Evolutionary conservation across 1,284 basidiomycete genomes (phyloP).

Genomic region (Malassezia slooffiae): DNA sequence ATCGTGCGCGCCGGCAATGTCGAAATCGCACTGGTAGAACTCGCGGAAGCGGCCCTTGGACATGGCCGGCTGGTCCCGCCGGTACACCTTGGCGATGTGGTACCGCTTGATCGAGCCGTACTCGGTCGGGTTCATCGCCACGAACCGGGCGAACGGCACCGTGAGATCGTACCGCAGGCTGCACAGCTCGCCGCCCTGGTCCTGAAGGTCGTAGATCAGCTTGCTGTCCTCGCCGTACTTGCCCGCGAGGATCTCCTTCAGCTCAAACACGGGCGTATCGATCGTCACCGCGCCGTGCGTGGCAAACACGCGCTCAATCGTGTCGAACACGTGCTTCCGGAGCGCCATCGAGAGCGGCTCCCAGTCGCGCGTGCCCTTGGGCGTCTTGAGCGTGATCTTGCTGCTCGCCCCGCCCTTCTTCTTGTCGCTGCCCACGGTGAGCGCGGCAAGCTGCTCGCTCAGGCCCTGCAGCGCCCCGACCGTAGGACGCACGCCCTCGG

Average conservation of each 20-base stretch:
- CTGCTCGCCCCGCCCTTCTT: slow-evolving; percentile 23
- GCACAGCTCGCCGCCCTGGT: slow-evolving; percentile 96
- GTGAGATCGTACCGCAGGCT: slow-evolving; percentile 92
- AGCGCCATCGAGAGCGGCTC: slow-evolving; percentile 87
- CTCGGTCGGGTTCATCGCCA: slow-evolving; percentile 81
- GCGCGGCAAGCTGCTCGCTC: slow-evolving; percentile 25
- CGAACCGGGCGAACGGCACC: slow-evolving; percentile 80
- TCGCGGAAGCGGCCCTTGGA: slow-evolving; percentile 96
- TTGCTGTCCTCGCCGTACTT: slow-evolving; percentile 82
- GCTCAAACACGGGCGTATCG: slow-evolving; percentile 95
- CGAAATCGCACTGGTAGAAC: slow-evolving; percentile 97
- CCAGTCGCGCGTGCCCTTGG: slow-evolving; percentile 87
- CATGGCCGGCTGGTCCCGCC: slow-evolving; percentile 93
- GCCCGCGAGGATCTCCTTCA: slow-evolving; percentile 85
- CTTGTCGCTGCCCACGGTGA: slow-evolving; percentile 16
- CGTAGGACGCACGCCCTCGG: slow-evolving; percentile 23
- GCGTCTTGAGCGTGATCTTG: slow-evolving; percentile 45
- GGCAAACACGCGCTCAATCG: slow-evolving; percentile 77
- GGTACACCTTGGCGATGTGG: slow-evolving; percentile 96
- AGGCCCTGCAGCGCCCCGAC: slow-evolving; percentile 27
- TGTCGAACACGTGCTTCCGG: slow-evolving; percentile 76
- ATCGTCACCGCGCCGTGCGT: slow-evolving; percentile 82
- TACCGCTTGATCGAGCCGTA: slow-evolving; percentile 67
- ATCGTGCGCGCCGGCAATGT: slow-evolving; percentile 78
- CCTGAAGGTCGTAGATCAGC: slow-evolving; percentile 93